Evolutionary conservation across 2,329 filamentous ascomycete species (phyloP).

Genomic region (Botrytis cinerea): DNA sequence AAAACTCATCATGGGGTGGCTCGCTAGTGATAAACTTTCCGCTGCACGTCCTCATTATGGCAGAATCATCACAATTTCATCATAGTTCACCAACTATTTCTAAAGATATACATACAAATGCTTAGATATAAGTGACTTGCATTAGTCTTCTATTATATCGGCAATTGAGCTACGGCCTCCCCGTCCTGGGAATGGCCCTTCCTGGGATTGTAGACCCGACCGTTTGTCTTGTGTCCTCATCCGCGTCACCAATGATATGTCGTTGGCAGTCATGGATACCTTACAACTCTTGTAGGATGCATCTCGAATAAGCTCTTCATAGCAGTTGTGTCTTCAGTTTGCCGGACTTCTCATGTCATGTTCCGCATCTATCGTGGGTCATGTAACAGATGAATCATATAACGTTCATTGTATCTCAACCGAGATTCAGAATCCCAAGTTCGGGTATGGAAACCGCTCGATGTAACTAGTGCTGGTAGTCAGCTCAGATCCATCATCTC

Average conservation of each 20-base stretch:
- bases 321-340: not conserved
- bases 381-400: conserved; percentile 2
- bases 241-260: conserved; percentile 3
- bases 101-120: not conserved
- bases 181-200: not conserved
- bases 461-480: conserved; percentile 17
- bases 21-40: not conserved
- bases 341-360: not conserved
- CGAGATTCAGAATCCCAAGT: not conserved
- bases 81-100: not conserved
- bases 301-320: not conserved
- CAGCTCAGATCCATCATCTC: conserved; percentile 22
- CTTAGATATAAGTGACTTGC: not conserved
- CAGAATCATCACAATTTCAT: conserved; percentile 4
- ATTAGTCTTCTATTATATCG: not conserved
- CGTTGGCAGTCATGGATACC: not conserved
- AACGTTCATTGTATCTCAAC: not conserved
- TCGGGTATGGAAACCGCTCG: conserved; percentile 16
- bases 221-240: not conserved
- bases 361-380: not conserved
- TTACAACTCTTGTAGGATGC: not conserved
- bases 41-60: not conserved
- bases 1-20: not conserved
- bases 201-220: not conserved
- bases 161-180: not conserved